Percentiles rank a stretch among this genome's conserved stretches.
phyloP scores from a whole-genome alignment of 768 basidiomycete species.

The Phlebiopsis gigantea region DNA sequence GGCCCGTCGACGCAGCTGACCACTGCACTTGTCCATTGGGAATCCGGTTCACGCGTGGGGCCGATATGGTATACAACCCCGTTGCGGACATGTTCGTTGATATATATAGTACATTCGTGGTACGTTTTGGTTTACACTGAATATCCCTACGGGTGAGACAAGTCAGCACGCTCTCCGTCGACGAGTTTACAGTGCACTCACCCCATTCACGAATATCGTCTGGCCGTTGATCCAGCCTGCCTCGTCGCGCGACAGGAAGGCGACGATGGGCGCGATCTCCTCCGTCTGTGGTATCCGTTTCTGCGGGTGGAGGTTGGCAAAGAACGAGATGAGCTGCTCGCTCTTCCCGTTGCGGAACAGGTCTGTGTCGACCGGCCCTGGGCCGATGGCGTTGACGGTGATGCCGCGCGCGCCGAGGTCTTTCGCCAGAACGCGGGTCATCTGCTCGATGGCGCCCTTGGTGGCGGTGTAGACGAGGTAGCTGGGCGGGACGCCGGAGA shows the following conservation, averaged over 20 bases:
- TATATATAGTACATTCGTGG: neutral
- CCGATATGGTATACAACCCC: too few species aligned
- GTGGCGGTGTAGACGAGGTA: constrained; percentile 45
- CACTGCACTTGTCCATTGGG: too few species aligned
- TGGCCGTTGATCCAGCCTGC: constrained; percentile 51
- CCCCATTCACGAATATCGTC: constrained; percentile 47
- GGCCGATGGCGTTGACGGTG: constrained; percentile 48
- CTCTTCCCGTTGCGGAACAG: constrained; percentile 46
- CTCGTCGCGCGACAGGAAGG: constrained; percentile 43
- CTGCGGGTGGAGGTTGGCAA: constrained; percentile 38
- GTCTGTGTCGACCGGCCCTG: constrained; percentile 43
- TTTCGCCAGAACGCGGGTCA: constrained; percentile 47
- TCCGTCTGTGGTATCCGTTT: constrained; percentile 39
- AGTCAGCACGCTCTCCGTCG: neutral
- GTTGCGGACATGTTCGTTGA: neutral
- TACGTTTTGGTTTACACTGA: neutral
- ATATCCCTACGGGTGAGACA: neutral
- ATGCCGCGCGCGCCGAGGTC: constrained; percentile 42
- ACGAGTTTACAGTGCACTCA: constrained; percentile 27
- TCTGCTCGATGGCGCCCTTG: constrained; percentile 52
- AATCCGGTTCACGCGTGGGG: too few species aligned
- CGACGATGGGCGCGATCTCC: constrained; percentile 44
- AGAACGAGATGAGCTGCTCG: constrained; percentile 35
- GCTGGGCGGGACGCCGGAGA: constrained; percentile 37
- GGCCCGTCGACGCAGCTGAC: too few species aligned